phyloP scores from a whole-genome alignment of 2,329 filamentous ascomycete genomes.

The Colletotrichum ledebouriae region DNA sequence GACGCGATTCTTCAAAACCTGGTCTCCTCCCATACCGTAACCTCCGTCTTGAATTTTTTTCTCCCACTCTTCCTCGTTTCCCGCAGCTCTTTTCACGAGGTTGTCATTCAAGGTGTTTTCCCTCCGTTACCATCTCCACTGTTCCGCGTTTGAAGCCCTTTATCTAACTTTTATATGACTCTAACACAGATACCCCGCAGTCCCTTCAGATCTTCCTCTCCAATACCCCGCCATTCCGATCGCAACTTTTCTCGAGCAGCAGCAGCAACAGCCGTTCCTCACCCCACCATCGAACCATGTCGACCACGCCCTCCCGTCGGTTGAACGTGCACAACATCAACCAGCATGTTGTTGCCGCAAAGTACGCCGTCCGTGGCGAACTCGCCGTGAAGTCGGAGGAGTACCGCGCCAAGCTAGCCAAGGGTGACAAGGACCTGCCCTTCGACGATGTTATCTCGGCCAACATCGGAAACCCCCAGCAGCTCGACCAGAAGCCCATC shows the following conservation, averaged over 20 bases:
- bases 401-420: constrained; percentile 81
- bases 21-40: not conserved
- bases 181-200: constrained; percentile 43
- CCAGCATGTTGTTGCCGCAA: constrained; percentile 84
- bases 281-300: constrained; percentile 51
- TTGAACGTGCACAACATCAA: constrained; percentile 93
- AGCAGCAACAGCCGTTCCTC: constrained; percentile 33
- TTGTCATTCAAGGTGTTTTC: constrained; percentile 22
- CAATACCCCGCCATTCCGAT: constrained; percentile 41
- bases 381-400: constrained; percentile 93
- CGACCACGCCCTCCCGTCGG: constrained; percentile 54
- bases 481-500: constrained; percentile 98
- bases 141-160: constrained; percentile 35
- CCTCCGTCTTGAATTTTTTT: not conserved
- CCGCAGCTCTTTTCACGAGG: constrained; percentile 1
- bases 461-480: constrained; percentile 99
- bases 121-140: constrained; percentile 31
- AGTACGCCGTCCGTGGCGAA: constrained; percentile 97
- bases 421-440: constrained; percentile 74
- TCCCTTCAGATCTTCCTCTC: constrained; percentile 34
- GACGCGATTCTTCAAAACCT: constrained; percentile 2
- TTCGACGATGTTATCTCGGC: constrained; percentile 94
- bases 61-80: not conserved
- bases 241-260: constrained; percentile 42
- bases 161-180: constrained; percentile 42